Base-by-base conservation (phyloP, 495 filamentous ascomycete species). In the Monascus purpureus region DNA sequence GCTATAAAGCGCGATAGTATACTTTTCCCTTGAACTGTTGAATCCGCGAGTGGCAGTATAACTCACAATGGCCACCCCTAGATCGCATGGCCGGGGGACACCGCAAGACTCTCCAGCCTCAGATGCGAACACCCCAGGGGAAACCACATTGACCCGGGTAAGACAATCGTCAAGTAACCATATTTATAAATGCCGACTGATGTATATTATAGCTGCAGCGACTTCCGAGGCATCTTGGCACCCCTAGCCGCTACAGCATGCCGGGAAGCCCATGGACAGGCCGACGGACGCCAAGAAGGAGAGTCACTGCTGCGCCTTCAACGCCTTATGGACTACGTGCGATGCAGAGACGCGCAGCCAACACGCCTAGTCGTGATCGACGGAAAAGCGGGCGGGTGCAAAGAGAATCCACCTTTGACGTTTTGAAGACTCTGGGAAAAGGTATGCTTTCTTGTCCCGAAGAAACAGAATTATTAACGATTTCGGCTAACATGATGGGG, bases 301-400 rank as follows among this genome's bases (percentile, higher is more conserved):
- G 55, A 37, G 50, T 37, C 11, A 39, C 32, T 6, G 50, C 45
- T 16, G 63, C 65, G 24, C 72, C 70, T 8, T 59, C 71, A 17
- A 90, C 82, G 6, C 81, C 82, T 0, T 75, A 86, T 59, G 78
- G 74, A 16, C 67, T 78, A 32, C 72, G 76, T 30, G 74, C 79
- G 11, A 68, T 82, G 30, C 73, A 83, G 40, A 74, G 82, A 27
- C 72, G 79, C 23, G 71, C 77, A n/a, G 78, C 75, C n/a, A 68
- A 75, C 36, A 87, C 82, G 0, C 80, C 82, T 16, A 77, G 69
- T 15, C 63, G 70, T n/a, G 64, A 70, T 31, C 68, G 79, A 2
- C 62, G 82, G 31, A 67, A 67, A 34, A 85, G 78, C 40, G 61
- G 71, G 13, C 65, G 73, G 25, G 59, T 77, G 37, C 73, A 78